These are phyloP conservation scores for Thielaviopsis punctulata DNA, from an alignment of 2,329 filamentous ascomycete species.

Conservation along the genomic window DNA sequence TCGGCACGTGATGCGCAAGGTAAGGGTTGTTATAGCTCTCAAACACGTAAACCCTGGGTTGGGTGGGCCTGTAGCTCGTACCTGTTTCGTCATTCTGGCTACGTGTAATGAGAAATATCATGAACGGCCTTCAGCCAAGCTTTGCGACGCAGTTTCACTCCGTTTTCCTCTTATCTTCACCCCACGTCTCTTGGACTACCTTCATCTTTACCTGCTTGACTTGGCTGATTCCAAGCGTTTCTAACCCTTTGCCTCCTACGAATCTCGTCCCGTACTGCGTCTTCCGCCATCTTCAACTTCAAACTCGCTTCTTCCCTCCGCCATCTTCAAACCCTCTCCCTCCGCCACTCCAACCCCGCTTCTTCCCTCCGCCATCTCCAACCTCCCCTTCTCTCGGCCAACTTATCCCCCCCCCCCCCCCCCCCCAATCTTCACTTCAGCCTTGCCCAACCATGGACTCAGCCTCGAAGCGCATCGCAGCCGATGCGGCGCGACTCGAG, in stretches of 20 bases:
- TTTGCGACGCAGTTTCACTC: no score
- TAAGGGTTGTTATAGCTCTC: no score
- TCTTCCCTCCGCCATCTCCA: not conserved
- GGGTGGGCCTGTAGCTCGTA: no score
- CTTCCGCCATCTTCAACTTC: no score
- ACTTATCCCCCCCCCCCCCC: not conserved
- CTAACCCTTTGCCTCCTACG: no score
- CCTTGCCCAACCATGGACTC: slow-evolving; percentile 7
- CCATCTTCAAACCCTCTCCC: not conserved
- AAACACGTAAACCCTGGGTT: no score
- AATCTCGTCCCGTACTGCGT: not conserved
- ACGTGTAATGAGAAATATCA: not conserved
- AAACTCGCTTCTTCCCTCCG: not conserved
- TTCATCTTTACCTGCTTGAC: not conserved
- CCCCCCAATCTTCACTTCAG: not conserved
- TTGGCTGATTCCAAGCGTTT: not conserved
- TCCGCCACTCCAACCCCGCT: not conserved
- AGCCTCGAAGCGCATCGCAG: slow-evolving; percentile 16
- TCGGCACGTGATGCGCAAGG: no score
- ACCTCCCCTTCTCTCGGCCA: no score
- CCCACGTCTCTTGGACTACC: not conserved
- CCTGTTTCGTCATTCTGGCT: not conserved
- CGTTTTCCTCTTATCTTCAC: not conserved
- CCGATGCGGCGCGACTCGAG: slow-evolving; percentile 12
- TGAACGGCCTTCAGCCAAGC: not conserved